Evolutionary conservation across 129 eudicot species (phyloP).

Genomic region (Erigeron canadensis): DNA sequence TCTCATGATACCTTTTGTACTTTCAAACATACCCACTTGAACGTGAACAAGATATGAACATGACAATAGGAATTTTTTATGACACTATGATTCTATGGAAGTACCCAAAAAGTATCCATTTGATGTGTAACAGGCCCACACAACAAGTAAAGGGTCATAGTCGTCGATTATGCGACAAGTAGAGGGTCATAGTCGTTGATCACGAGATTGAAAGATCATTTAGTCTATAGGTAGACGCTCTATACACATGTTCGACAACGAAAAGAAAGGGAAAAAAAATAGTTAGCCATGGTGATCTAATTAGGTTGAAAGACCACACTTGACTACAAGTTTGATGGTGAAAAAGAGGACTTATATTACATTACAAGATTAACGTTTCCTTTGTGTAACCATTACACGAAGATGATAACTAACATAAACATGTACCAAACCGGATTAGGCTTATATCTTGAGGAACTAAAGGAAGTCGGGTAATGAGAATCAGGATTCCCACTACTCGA

Average conservation of each 20-base stretch:
- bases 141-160: neutral
- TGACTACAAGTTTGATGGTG: neutral
- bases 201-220: too few relatives aligned
- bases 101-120: neutral
- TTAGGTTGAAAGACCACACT: neutral
- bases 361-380: slow-evolving; percentile 5
- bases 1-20: neutral
- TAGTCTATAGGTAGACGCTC: too few relatives aligned
- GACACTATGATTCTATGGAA: neutral
- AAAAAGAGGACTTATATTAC: slow-evolving; percentile 2
- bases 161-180: neutral
- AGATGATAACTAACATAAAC: slow-evolving; percentile 28
- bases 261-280: neutral
- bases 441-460: slow-evolving; percentile 29
- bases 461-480: slow-evolving; percentile 39
- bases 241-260: too few relatives aligned
- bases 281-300: neutral
- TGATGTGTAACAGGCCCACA: neutral
- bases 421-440: slow-evolving; percentile 28
- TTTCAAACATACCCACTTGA: neutral
- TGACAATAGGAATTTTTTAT: neutral
- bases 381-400: slow-evolving; percentile 22
- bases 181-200: too few relatives aligned
- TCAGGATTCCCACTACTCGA: slow-evolving; percentile 35
- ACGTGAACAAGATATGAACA: neutral